Base-by-base conservation (phyloP, 2,329 filamentous ascomycete genomes). In the Colletotrichum sidae region DNA sequence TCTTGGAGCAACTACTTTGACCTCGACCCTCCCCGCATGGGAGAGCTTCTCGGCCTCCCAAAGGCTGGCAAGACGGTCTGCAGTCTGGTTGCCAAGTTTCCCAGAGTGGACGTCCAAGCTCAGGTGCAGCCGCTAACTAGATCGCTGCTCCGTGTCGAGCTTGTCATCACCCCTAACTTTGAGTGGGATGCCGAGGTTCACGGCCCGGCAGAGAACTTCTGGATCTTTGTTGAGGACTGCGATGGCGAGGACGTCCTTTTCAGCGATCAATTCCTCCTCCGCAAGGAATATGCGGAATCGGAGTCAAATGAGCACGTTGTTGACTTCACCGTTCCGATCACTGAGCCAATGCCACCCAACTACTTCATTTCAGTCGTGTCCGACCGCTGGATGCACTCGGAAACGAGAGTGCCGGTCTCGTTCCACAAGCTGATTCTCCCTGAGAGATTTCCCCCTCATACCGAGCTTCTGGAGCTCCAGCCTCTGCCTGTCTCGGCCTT, bases 371-470 rank as follows among this genome's bases (percentile, higher is more conserved):
- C 94, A 0, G 88, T 99, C 44, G 81, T 97, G 17, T 98, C 95
- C 4, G 96, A 99, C 77, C 87, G 96, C 70, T 99, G 96, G 96
- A 97, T 99, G 93, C 93, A 97, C 75, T 93, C 95, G 1, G 94
- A 99, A 80, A 97, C 94, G 1, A 94, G 94, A 75, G 83, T 99
- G 58, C 91, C 95, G 0, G 91, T 99, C 2, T 95, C 94, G 1
- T 98, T 99, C 81, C 92, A 97, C 76, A 97, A 97, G 76, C 84
- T 99, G 35, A 92, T 97, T 47, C 85, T 99, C 6, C 96, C 96
- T 0, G 95, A 97, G 77, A 96, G 96, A 74, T 99, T 99, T 77
- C 94, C 94, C 37, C 90, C 96, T 45, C 95, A 97, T 74, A 99
- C 96, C 0, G 94, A 93, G 67, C 84, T 98, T 49, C 86, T 98